A percentile compares a stretch with the other conserved stretches of the same genome.
These are phyloP conservation scores for Colletotrichum paranaense DNA, from an alignment of 2,329 filamentous ascomycete genomes.

Conservation along the genomic window DNA sequence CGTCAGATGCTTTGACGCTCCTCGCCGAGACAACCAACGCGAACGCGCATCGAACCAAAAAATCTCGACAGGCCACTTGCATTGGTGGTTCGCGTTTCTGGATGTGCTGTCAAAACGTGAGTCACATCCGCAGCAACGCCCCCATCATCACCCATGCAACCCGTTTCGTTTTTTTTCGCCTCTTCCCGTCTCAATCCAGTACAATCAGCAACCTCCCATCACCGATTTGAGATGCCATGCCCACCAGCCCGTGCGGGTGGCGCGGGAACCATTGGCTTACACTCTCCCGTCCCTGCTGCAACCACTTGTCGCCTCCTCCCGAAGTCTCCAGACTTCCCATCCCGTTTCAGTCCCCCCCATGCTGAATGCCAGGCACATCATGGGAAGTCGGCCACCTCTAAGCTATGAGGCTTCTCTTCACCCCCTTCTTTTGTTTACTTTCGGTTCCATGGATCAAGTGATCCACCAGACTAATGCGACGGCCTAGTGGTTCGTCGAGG, in stretches of 20 bases:
- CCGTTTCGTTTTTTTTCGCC: not conserved
- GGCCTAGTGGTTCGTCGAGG: conserved; percentile 21
- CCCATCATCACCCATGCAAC: conserved; percentile 3
- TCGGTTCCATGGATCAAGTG: conserved; percentile 1
- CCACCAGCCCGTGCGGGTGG: conserved; percentile 27
- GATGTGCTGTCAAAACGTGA: conserved; percentile 33
- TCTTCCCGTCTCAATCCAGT: not conserved
- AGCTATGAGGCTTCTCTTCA: not conserved
- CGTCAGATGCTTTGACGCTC: not conserved
- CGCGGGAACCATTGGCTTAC: conserved; percentile 30
- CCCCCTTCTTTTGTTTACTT: conserved; percentile 14
- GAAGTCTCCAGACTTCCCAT: not conserved
- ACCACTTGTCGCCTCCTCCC: conserved; percentile 7
- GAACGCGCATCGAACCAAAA: conserved; percentile 2
- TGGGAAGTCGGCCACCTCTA: not conserved
- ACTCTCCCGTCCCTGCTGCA: conserved; percentile 24
- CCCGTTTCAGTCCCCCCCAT: conserved; percentile 7
- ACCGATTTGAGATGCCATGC: conserved; percentile 18
- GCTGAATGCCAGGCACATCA: conserved; percentile 14
- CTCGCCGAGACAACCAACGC: conserved; percentile 19
- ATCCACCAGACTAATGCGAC: conserved; percentile 6
- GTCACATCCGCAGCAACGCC: conserved; percentile 12
- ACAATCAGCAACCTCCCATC: not conserved
- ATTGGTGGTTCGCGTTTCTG: conserved; percentile 5
- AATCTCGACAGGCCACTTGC: not conserved